Base-by-base conservation (phyloP, 1,139 yeast genomes). In the Hyphopichia pseudoburtonii region DNA sequence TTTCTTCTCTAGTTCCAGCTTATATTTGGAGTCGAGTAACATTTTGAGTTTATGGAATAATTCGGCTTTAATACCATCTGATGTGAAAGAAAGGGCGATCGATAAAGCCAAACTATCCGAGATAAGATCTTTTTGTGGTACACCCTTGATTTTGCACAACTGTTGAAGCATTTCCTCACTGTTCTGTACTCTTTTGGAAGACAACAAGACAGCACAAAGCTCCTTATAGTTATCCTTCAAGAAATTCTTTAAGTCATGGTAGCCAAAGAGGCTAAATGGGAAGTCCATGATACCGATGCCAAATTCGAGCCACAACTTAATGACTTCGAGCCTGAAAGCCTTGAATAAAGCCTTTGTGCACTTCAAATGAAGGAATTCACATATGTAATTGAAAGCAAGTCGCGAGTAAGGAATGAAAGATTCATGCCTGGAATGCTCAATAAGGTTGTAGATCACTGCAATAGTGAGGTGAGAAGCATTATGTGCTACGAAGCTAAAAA, bases 61-160 rank as follows among this genome's bases (percentile, higher is more conserved):
- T 1, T 57, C 56, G 36, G 65, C 65, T 28, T 73, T 56, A 1
- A 59, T 43, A 0, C 83, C 82, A 18, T 62, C 60, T 11, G 54
- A 55, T 0, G 76, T 52, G 45, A 66, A 78, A 0, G 83, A 62
- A 9, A 79, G 50, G 0, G 82, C 70, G 1, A 78, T 54, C 38
- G 52, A 43, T 15, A 55, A 42, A 1, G 76, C 63, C 21, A 75
- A 46, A 21, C 74, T 52, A 10, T 63, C 66, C 4, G 50, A 41
- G 2, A 68, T 45, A 5, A 74, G 34, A 10, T 60, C 30, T 6
- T 30, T 38, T 1, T 40, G 14, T 12, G 48, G 50, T 14, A 39
- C 15, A 17, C 41, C 35, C 39, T 47, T 46, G 34, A 44, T 39
- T 38, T 43, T 38, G 33, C 53, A 39, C 45, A 59, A 46, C 34